Base-by-base conservation (phyloP, 495 filamentous ascomycete species). In the Lasiosphaeris hirsuta region DNA sequence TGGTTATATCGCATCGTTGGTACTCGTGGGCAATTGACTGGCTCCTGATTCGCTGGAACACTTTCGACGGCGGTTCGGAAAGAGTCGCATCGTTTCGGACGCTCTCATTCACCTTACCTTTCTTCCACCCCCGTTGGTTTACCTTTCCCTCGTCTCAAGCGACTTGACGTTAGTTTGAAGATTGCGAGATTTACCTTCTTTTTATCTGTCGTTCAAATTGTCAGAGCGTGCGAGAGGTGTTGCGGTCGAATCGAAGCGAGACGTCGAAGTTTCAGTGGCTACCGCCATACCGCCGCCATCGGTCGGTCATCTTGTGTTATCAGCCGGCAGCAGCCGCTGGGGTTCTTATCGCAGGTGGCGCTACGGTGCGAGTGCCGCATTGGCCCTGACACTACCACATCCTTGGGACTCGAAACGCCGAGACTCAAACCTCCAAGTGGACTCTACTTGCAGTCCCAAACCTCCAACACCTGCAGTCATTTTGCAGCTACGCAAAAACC, bases 1-100 rank as follows among this genome's bases (percentile, higher is more conserved):
- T 60, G 50, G 51, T 58, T 47, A 48, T 41, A 57, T 53, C 43
- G 43, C 42, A n/a, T 17, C 33, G 35, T 41, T 41, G 14, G 34
- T 41, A 51, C 66, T 59, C 64, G 66, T 69, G 66, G 51, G 23
- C 51, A 43, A 50, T 54, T 61, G 57, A 54, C 57, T 65, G 66
- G 66, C 52, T 41, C 57, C 59, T 66, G 59, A 66, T 66, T 63
- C 54, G 63, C 36, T 56, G 43, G 34, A 9, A 15, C 36, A 14
- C 5, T 10, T 33, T 49, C 11, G 35, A 7, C 35, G 39, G 15
- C 30, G 37, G 36, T 38, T 30, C 43, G n/a, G 38, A 18, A 30
- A 17, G 19, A 33, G 23, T 19, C 43, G 43, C 43, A 13, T 3
- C 13, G 13, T 46, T 46, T 17, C 43, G 43, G 43, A 46, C 43